Evolutionary conservation across 78 protist genomes (phyloP), one percentile per base, ranked within the genome.

Genomic region (Paulinella micropora): DNA sequence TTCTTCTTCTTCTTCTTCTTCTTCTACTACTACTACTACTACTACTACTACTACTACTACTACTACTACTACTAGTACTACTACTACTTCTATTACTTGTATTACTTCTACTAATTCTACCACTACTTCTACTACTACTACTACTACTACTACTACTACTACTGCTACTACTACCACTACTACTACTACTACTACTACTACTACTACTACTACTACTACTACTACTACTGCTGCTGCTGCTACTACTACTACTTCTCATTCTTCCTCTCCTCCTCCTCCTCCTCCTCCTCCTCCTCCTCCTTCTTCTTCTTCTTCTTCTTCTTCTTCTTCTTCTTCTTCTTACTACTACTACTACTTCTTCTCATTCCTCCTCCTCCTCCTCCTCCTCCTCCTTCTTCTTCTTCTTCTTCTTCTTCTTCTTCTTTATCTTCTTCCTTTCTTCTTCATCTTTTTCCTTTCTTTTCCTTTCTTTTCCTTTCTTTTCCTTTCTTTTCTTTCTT

Each of bases 101-200:
- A n/a, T n/a, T n/a, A n/a, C n/a, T n/a, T n/a, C n/a, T n/a, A n/a
- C n/a, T n/a, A n/a, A n/a, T n/a, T n/a, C n/a, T n/a, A n/a, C n/a
- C n/a, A n/a, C n/a, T n/a, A n/a, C n/a, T n/a, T 82, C 39, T 82
- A 82, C 37, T 82, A 82, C 86, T 82, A 37, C 39, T 82, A 37
- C 86, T 82, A 82, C 86, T 82, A 82, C 39, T 82, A 82, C 37
- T 82, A 82, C 39, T 82, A 37, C 73, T 82, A 82, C 39, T 82
- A 82, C 39, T 82, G 9, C 37, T 37, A 82, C 37, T 82, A 37
- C 39, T 82, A 82, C 86, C 39, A 82, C 86, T 82, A 82, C 39
- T 82, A 82, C 39, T 82, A 37, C 39, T 82, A 82, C 39, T 82
- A 82, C 39, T 82, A 82, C 39, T 82, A 82, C 39, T 82, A 82